These are phyloP conservation scores for Saitozyma podzolica DNA, from an alignment of 768 basidiomycete genomes.

Conservation along the genomic window DNA sequence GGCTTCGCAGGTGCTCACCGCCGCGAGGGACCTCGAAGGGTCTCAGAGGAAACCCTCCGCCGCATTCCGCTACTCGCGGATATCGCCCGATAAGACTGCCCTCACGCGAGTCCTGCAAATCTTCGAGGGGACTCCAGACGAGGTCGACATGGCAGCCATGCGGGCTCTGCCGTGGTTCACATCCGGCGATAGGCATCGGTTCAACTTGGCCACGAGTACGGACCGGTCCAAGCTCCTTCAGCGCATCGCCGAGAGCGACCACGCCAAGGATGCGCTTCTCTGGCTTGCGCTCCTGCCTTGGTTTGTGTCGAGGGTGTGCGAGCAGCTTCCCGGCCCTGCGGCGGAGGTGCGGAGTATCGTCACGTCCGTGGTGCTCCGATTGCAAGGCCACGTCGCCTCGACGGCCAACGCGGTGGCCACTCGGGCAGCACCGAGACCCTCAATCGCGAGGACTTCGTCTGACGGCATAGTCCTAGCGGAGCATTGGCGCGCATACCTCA, in stretches of 20 bases:
- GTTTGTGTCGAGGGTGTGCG: conserved; percentile 28
- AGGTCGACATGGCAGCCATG: conserved; percentile 29
- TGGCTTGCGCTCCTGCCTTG: conserved; percentile 45
- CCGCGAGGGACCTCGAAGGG: conserved; percentile 45
- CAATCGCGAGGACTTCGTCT: conserved; percentile 21
- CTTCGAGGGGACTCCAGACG: conserved; percentile 26
- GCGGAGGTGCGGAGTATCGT: conserved; percentile 34
- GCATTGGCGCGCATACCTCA: conserved; percentile 57
- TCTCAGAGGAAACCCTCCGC: conserved; percentile 32
- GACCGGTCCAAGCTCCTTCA: conserved; percentile 34
- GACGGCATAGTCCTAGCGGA: conserved; percentile 47
- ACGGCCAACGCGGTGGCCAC: conserved; percentile 15
- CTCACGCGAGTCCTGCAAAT: conserved; percentile 31
- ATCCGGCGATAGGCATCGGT: conserved; percentile 35
- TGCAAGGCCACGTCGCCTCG: conserved; percentile 44
- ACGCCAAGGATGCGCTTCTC: conserved; percentile 41
- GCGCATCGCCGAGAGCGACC: conserved; percentile 42
- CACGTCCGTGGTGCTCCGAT: conserved; percentile 30
- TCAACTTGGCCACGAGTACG: conserved; percentile 26
- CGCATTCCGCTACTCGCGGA: conserved; percentile 35
- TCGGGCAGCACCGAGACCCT: conserved; percentile 1
- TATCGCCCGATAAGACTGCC: conserved; percentile 24
- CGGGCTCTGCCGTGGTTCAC: conserved; percentile 36
- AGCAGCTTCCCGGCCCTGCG: conserved; percentile 26
- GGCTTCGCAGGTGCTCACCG: conserved; percentile 67